These are phyloP conservation scores for Auriscalpium orientale DNA, from an alignment of 768 basidiomycete genomes.

Conservation along the genomic window DNA sequence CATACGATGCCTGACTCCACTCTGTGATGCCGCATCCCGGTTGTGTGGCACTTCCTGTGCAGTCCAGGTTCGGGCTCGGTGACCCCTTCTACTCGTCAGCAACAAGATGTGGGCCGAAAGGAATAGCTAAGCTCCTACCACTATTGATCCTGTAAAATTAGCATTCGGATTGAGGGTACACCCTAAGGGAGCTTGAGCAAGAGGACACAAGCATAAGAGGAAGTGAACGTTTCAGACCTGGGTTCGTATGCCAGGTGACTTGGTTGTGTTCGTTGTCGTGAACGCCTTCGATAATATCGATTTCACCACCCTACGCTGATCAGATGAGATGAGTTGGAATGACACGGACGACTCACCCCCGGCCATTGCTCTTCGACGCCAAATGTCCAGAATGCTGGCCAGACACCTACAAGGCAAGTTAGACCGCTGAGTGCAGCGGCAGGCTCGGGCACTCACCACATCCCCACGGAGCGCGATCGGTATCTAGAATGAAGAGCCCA, in stretches of 20 bases:
- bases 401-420: conserved; percentile 42
- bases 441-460: conserved; percentile 50
- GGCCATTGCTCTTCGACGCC: conserved; percentile 50
- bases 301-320: conserved; percentile 56
- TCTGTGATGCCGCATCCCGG: conserved; percentile 75
- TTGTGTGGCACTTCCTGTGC: conserved; percentile 38
- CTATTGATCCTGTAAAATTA: conserved; percentile 56
- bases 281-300: conserved; percentile 80
- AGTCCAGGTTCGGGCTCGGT: conserved; percentile 37
- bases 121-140: conserved; percentile 31
- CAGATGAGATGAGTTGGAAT: not conserved
- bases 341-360: conserved; percentile 32
- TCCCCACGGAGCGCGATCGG: conserved; percentile 81
- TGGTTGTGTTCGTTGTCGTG: conserved; percentile 82
- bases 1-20: conserved; percentile 78
- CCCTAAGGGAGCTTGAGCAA: conserved; percentile 28
- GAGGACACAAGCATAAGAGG: not conserved
- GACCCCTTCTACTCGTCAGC: no score
- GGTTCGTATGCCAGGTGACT: conserved; percentile 71
- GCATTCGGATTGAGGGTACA: conserved; percentile 49
- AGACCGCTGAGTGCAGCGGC: not conserved
- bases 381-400: conserved; percentile 80
- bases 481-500: conserved; percentile 79
- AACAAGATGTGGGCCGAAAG: no score
- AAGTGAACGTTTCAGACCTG: conserved; percentile 31